These are phyloP conservation scores for Trichophyton benhamiae DNA, from an alignment of 2,329 filamentous ascomycete species.

Conservation along the genomic window DNA sequence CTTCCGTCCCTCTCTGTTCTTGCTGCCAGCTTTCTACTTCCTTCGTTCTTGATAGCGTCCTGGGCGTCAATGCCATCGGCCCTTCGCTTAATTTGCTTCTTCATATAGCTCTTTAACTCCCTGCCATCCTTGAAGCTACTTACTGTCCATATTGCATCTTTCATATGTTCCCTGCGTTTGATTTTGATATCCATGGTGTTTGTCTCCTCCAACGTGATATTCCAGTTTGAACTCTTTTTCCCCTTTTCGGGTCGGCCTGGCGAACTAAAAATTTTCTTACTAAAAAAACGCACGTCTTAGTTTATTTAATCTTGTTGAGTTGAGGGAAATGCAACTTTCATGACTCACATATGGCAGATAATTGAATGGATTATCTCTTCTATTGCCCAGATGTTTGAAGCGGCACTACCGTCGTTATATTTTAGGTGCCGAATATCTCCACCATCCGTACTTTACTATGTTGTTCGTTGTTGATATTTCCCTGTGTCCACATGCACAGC, in stretches of 20 bases:
- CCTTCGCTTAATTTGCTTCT: background rate
- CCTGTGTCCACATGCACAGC: too few relatives aligned
- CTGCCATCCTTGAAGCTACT: background rate
- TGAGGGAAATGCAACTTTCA: background rate
- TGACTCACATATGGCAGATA: background rate
- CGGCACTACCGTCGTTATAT: too few relatives aligned
- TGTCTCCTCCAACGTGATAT: background rate
- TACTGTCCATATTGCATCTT: background rate
- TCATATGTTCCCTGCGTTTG: background rate
- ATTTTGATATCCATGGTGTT: constrained; percentile 31
- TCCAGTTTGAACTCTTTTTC: background rate
- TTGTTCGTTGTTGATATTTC: too few relatives aligned
- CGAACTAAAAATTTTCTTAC: background rate
- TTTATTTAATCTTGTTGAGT: background rate
- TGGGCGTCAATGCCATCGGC: background rate
- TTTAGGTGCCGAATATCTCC: background rate
- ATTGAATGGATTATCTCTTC: background rate
- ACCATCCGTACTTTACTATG: too few relatives aligned
- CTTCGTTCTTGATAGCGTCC: background rate
- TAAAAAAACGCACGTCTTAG: constrained; percentile 7
- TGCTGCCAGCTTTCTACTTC: background rate
- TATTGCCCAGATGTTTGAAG: background rate
- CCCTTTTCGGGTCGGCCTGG: background rate
- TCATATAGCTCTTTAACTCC: background rate
- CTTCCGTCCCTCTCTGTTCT: background rate